These are phyloP conservation scores for Juglanconis oblonga DNA, from an alignment of 2,329 filamentous ascomycete genomes.

Conservation along the genomic window DNA sequence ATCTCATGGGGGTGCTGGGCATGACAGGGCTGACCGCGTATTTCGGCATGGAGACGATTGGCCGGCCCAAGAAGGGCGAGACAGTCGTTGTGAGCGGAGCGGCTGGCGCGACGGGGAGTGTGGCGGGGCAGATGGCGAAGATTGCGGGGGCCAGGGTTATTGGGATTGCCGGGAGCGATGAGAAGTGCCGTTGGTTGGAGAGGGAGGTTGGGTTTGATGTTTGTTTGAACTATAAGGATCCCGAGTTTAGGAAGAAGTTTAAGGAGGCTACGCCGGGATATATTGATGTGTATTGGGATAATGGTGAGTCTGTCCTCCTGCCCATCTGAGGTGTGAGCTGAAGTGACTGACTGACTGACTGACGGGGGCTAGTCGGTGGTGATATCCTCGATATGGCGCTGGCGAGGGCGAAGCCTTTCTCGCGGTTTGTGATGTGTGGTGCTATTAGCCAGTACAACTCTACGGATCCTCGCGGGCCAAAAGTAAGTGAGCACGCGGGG, in stretches of 20 bases:
- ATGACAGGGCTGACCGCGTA: constrained; percentile 65
- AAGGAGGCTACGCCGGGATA: constrained; percentile 54
- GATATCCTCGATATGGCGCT: constrained; percentile 68
- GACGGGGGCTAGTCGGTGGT: constrained; percentile 52
- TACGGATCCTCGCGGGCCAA: constrained; percentile 11
- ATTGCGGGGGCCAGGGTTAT: constrained; percentile 54
- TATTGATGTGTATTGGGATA: constrained; percentile 74
- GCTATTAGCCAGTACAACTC: constrained; percentile 19
- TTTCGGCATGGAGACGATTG: constrained; percentile 64
- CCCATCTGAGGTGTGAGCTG: background rate
- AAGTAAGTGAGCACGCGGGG: background rate
- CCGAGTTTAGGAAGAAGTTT: constrained; percentile 59
- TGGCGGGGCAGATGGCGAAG: constrained; percentile 67
- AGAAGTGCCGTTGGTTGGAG: constrained; percentile 61
- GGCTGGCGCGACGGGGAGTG: constrained; percentile 64
- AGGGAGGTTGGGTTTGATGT: constrained; percentile 61
- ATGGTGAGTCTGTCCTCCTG: constrained; percentile 31
- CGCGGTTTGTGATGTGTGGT: constrained; percentile 71
- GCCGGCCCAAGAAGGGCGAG: constrained; percentile 57
- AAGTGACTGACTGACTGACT: background rate
- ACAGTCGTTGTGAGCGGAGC: constrained; percentile 67
- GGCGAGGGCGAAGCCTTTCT: constrained; percentile 54
- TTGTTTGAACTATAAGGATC: constrained; percentile 67
- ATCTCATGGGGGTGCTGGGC: constrained; percentile 53
- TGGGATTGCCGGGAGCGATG: constrained; percentile 53